Percentiles rank a stretch among this genome's conserved stretches.
These are phyloP conservation scores for Thecamonas trahens DNA, from an alignment of 78 protist species.

Conservation along the genomic window DNA sequence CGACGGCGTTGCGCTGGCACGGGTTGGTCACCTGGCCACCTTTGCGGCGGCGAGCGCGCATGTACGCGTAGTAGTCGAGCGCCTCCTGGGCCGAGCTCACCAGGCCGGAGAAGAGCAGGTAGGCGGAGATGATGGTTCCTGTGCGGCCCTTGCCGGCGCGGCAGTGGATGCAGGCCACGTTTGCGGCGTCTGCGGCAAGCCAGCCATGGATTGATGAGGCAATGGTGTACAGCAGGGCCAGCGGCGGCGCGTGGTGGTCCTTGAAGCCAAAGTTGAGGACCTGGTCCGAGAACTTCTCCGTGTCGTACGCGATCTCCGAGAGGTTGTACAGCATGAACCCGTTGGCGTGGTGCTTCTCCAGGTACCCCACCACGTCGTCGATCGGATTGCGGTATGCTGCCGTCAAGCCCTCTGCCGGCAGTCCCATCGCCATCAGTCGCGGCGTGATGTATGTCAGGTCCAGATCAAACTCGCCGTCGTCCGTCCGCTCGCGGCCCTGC, in stretches of 20 bases:
- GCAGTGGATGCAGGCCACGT: constrained; percentile 45
- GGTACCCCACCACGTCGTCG: not conserved
- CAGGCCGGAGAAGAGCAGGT: constrained; percentile 9
- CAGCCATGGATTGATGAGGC: not conserved
- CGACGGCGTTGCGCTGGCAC: too few species aligned
- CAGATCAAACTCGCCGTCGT: constrained; percentile 3
- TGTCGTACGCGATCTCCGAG: not conserved
- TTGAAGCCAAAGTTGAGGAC: constrained; percentile 34
- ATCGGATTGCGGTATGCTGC: not conserved
- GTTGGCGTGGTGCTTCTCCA: constrained; percentile 12
- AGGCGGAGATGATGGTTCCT: constrained; percentile 29
- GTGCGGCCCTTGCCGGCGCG: constrained; percentile 68
- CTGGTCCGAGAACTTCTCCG: not conserved
- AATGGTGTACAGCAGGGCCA: constrained; percentile 6
- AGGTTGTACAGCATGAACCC: constrained; percentile 16
- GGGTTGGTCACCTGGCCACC: too few species aligned
- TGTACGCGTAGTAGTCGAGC: constrained; percentile 8
- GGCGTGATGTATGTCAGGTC: constrained; percentile 1
- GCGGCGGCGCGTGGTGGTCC: constrained; percentile 65
- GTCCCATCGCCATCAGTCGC: not conserved
- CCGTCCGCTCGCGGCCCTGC: too few species aligned
- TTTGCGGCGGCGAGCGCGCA: too few species aligned
- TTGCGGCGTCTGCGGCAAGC: not conserved
- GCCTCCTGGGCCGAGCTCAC: not conserved
- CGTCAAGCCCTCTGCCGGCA: not conserved